These are phyloP conservation scores for Fraxinus sp. DNA, from an alignment of 305 asterid species.

Conservation along the genomic window DNA sequence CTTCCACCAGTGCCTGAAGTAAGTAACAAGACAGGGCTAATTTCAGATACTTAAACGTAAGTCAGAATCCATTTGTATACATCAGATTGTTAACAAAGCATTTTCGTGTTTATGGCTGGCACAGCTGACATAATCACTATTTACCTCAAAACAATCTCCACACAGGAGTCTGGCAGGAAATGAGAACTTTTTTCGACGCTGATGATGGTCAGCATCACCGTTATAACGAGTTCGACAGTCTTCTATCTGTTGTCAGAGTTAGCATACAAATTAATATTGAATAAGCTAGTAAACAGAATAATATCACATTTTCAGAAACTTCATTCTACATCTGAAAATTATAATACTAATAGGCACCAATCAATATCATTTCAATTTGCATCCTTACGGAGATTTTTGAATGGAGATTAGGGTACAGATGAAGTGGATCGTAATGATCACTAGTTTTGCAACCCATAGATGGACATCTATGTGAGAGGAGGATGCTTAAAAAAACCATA, in stretches of 20 bases:
- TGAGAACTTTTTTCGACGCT: conserved; percentile 78
- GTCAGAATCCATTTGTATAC: background rate
- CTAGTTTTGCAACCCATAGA: background rate
- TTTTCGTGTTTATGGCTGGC: background rate
- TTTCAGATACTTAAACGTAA: background rate
- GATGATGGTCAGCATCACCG: conserved; percentile 96
- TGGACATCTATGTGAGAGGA: background rate
- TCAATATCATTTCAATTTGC: background rate
- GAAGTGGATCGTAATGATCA: background rate
- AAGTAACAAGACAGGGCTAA: background rate
- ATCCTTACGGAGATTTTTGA: background rate
- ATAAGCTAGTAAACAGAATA: background rate
- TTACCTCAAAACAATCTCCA: conserved; percentile 96
- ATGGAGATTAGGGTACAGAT: background rate
- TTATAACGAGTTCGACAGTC: conserved; percentile 93
- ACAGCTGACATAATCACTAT: background rate
- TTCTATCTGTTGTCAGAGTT: conserved; percentile 58
- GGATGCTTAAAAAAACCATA: background rate
- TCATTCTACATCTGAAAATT: background rate
- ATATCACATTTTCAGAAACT: background rate
- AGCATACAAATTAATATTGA: conserved; percentile 1
- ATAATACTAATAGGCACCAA: background rate
- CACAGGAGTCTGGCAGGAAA: conserved; percentile 94
- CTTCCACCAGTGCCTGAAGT: background rate
- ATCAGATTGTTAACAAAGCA: background rate